phyloP scores from a whole-genome alignment of 106 monocot species.

The Posidonia australis region DNA sequence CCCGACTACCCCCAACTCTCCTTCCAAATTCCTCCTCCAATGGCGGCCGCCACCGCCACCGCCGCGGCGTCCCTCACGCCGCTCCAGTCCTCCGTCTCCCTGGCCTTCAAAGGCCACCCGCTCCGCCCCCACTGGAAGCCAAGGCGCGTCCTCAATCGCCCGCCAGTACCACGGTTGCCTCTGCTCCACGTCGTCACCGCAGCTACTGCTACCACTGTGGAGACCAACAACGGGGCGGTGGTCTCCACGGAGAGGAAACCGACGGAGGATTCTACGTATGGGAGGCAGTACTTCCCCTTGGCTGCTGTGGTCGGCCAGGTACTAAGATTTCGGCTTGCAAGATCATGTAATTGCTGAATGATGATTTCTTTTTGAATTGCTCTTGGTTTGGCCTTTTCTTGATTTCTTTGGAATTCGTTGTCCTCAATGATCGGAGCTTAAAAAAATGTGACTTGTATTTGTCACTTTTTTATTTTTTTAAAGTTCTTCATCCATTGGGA shows the following conservation, averaged over 20 bases:
- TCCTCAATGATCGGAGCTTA: not conserved
- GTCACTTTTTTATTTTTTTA: not conserved
- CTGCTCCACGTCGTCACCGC: slow-evolving; percentile 11
- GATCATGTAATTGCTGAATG: too few relatives aligned
- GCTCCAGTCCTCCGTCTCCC: slow-evolving; percentile 15
- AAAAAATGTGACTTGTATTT: too few relatives aligned
- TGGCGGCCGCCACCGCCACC: slow-evolving; percentile 13
- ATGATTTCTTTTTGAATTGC: not conserved
- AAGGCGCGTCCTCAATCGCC: not conserved
- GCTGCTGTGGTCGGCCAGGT: slow-evolving; percentile 99
- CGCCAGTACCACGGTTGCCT: not conserved
- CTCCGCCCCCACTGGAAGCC: slow-evolving; percentile 4
- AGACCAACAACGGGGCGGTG: slow-evolving; percentile 63
- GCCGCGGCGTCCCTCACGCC: slow-evolving; percentile 13
- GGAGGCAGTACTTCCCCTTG: slow-evolving; percentile 85
- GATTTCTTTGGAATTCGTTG: not conserved
- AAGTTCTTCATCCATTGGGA: too few relatives aligned
- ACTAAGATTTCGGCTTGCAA: not conserved
- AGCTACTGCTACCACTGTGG: slow-evolving; percentile 25
- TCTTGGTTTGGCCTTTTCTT: not conserved
- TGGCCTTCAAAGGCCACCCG: slow-evolving; percentile 8
- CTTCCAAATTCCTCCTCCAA: not conserved
- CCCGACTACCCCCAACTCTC: not conserved
- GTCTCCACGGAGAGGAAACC: slow-evolving; percentile 10
- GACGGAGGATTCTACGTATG: slow-evolving; percentile 20